Conservation (phyloP, 2,329 filamentous ascomycete species). For the Raffaelea arxii region DNA sequence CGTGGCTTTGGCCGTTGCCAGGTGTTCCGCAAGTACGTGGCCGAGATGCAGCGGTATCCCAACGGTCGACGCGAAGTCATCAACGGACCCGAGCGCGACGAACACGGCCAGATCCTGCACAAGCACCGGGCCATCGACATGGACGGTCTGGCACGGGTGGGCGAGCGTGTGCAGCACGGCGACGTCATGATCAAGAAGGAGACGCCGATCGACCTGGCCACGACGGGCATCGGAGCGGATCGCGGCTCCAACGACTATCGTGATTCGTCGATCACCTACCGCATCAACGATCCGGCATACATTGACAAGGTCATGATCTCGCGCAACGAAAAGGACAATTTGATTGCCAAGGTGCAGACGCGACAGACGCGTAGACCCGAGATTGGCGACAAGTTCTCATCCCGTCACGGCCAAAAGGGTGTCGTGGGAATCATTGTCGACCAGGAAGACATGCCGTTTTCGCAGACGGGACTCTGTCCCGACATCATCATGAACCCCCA, state of each 20-base stretch:
- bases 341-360: slow-evolving; percentile 87
- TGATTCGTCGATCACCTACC: slow-evolving; percentile 66
- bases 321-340: slow-evolving; percentile 75
- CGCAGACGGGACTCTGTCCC: slow-evolving; percentile 79
- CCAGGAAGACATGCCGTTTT: slow-evolving; percentile 95
- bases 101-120: slow-evolving; percentile 51
- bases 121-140: slow-evolving; percentile 66
- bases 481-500: slow-evolving; percentile 99
- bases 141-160: slow-evolving; percentile 86
- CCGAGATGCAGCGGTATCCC: slow-evolving; percentile 78
- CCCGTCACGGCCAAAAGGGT: slow-evolving; percentile 95
- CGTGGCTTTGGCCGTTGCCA: slow-evolving; percentile 94
- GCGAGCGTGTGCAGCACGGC: slow-evolving; percentile 64
- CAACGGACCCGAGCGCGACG: slow-evolving; percentile 51
- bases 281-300: slow-evolving; percentile 73
- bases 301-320: slow-evolving; percentile 96
- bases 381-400: slow-evolving; percentile 97
- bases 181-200: slow-evolving; percentile 90
- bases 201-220: slow-evolving; percentile 67
- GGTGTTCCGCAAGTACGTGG: slow-evolving; percentile 91
- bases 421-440: slow-evolving; percentile 95
- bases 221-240: slow-evolving; percentile 61
- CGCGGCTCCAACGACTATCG: slow-evolving; percentile 54
- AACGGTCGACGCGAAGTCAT: slow-evolving; percentile 66
- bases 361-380: slow-evolving; percentile 93